Base-by-base conservation (phyloP, 2,329 filamentous ascomycete genomes). In the Dactylellina haptotyla region DNA sequence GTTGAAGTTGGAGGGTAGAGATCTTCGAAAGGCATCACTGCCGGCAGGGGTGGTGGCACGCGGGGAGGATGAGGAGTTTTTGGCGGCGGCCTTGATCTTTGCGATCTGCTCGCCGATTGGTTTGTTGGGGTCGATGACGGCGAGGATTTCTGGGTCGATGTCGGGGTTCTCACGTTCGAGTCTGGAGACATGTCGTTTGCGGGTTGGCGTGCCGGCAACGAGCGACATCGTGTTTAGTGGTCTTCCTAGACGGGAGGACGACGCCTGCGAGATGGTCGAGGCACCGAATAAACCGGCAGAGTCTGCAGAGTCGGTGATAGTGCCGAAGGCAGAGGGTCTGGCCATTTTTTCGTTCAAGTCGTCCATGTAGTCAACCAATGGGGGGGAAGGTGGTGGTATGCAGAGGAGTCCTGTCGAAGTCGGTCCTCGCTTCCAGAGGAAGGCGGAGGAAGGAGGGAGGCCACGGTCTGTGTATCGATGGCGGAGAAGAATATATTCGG, bases 151-250 rank as follows among this genome's bases (percentile, higher is more conserved):
- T 5, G 67, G 67, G 56, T 59, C 59, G 28, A 72, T 53, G 37
- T 72, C 67, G 9, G 67, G 67, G 30, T 72, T 72, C 30, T 72
- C 62, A 26, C 67, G 67, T 37, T 72, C 67, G 14, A 72, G 54
- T 5, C 59, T 50, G 0, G 67, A 65, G 25, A 64, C 45, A 20
- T 51, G 62, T 25, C 67, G 59, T 25, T 30, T 41, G 3, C 50
- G 41, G 16, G 25, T 18, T 5, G 59, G 37, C 12, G 28, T 34
- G 9, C 56, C 10, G 25, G 58, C 34, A 32, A n/a, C n/a, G n/a
- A n/a, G n/a, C n/a, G 59, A 62, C 30, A 70, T 59, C 16, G 45
- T 50, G 23, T 57, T 61, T n/a, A n/a, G n/a, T 16, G n/a, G 6
- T 43, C 16, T 8, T 10, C 45, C n/a, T 46, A 10, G 28, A 54